phyloP scores from a whole-genome alignment of 495 filamentous ascomycete genomes.

The Tuber umbilicatum region DNA sequence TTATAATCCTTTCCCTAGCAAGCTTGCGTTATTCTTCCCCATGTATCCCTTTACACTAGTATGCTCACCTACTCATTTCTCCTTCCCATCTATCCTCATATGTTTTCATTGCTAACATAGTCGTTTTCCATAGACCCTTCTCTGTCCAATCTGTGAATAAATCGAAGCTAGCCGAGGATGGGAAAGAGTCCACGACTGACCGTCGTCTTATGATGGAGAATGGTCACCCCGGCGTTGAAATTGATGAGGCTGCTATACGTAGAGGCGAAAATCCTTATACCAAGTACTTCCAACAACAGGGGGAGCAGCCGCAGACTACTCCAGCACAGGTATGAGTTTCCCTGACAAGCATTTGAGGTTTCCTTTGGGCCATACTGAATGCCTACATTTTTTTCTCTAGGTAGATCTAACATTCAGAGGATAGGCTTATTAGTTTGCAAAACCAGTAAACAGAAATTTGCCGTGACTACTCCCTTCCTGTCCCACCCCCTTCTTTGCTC shows the following conservation, averaged over 20 bases:
- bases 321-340: conserved; percentile 12
- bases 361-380: background rate
- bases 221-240: conserved; percentile 51
- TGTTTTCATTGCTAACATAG: conserved; percentile 14
- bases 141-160: conserved; percentile 48
- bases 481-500: background rate
- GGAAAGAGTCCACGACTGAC: conserved; percentile 48
- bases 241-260: conserved; percentile 58
- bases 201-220: conserved; percentile 52
- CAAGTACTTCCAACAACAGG: conserved; percentile 59
- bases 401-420: conserved; percentile 4
- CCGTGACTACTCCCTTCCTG: background rate
- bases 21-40: conserved; percentile 14
- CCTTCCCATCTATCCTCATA: background rate
- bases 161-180: conserved; percentile 50
- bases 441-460: background rate
- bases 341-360: background rate
- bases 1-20: conserved; percentile 17
- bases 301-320: conserved; percentile 43
- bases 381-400: background rate
- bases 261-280: conserved; percentile 60
- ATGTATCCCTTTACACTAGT: conserved; percentile 29
- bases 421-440: background rate
- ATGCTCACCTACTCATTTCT: conserved; percentile 30
- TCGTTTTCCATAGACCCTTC: conserved; percentile 47